Base-by-base conservation (phyloP, 2,329 filamentous ascomycete species). In the Arthroderma sp. region DNA sequence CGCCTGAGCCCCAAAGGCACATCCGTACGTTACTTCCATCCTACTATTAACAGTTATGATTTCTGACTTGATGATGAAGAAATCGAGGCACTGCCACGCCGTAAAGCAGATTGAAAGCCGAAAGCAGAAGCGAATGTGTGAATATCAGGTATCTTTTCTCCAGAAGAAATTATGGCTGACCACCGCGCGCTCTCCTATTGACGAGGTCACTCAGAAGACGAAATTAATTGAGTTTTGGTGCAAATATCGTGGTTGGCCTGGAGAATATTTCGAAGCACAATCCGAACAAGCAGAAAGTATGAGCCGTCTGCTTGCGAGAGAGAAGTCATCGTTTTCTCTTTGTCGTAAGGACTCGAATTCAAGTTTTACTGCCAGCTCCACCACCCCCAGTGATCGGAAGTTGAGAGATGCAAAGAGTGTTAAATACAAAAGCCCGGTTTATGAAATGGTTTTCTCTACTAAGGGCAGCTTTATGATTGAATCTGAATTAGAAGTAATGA, bases 391-490 rank as follows among this genome's bases (percentile, higher is more conserved):
- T 49, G 62, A 67, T 53, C 55, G 65, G 53, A 64, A 53, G 56
- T 58, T 55, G 46, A 58, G 60, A 38, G 63, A 64, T 44, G 58
- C 55, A 52, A 68, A 66, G 54, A 66, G 56, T 51, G 52, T 59
- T 1, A 57, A 48, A n/a, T 68, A 69, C 44, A 39, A 51, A 48
- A 52, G 64, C 51, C 45, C 53, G 39, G 57, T 56, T 15, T 71
- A 70, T 49, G 42, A 53, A 49, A 55, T 44, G 9, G 38, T 65
- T 1, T 67, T 71, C 44, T 53, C 50, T 30, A 62, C 57, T 11
- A 66, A 66, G 46, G 63, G 65, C 29, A 65, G 58, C 50, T 68
- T 61, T 45, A 67, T 72, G 60, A 43, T 40, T 10, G 54, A 62
- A 42, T 64, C 56, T 1, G 43, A 42, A 4, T 29, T 46, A 56